Evolutionary conservation across 352 stramenopile genomes (phyloP).

Genomic region (Phytophthora vignae): DNA sequence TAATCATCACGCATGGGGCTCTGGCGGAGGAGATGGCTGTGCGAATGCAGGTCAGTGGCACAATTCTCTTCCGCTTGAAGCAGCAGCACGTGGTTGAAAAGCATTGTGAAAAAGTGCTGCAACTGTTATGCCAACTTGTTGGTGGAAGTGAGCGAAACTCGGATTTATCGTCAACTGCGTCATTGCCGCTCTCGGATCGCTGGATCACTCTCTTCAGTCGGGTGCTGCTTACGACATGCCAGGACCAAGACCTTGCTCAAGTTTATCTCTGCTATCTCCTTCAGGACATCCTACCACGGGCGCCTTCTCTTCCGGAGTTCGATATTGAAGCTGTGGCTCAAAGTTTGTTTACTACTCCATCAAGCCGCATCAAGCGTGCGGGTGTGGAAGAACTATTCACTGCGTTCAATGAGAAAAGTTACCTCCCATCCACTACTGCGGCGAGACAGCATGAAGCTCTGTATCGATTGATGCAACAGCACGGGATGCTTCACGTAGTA

Average conservation of each 20-base stretch:
- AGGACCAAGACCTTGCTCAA: conserved; percentile 26
- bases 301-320: conserved; percentile 6
- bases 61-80: conserved; percentile 53
- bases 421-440: neutral
- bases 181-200: conserved; percentile 21
- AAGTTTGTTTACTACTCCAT: conserved; percentile 13
- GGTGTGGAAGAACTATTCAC: conserved; percentile 23
- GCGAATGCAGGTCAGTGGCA: conserved; percentile 34
- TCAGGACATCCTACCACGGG: conserved; percentile 29
- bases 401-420: conserved; percentile 10
- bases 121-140: conserved; percentile 46
- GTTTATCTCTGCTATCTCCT: conserved; percentile 47
- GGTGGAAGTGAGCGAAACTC: neutral
- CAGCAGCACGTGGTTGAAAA: conserved; percentile 34
- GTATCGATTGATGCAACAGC: conserved; percentile 23
- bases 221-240: conserved; percentile 28
- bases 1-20: conserved; percentile 21
- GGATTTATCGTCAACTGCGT: neutral
- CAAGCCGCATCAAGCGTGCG: neutral
- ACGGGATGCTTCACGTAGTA: conserved; percentile 14
- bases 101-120: conserved; percentile 42
- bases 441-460: conserved; percentile 41
- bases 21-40: conserved; percentile 24
- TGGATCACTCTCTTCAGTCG: conserved; percentile 41
- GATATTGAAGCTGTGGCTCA: conserved; percentile 14